Base-by-base conservation (phyloP, 371 early-diverging fungal genomes). In the Encephalitozoon intestinalis region DNA sequence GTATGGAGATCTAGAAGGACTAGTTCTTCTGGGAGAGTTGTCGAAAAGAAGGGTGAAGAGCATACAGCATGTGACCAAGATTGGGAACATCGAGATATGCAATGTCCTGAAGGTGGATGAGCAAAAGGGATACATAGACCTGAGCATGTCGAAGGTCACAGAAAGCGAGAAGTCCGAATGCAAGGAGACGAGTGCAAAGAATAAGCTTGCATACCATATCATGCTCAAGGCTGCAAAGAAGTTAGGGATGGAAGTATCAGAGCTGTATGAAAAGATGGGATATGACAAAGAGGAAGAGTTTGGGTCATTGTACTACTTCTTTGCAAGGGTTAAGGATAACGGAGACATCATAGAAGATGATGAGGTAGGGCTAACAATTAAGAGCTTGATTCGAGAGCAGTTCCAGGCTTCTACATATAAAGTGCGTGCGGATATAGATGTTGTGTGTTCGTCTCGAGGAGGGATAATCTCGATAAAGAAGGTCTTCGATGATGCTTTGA, bases 71-170 rank as follows among this genome's bases (percentile, higher is more conserved):
- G 86, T 95, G 70, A 92, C 96, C 80, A 90, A 96, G 70, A 92
- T 97, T 34, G 97, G 96, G 46, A 88, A 90, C 80, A 91, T 92
- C 79, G 97, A 97, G 85, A 93, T 95, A 49, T 95, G 92, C 63
- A 91, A 92, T 66, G 97, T 97, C 51, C 87, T 94, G 82, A 88
- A 95, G 81, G 97, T 98, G 12, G 99, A 98, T 86, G 90, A 92
- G 86, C 95, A 94, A 82, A 97, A 96, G 87, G 96, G 97, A 52
- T 96, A 96, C 87, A 96, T 97, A 84, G 99, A 98, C 87, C 84
- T 98, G 78, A 94, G 94, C 34, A 95, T 96, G 88, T 90, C 94
- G 83, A 89, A 93, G 81, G 96, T 95, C 37, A 89, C 91, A n/a
- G 89, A 92, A n/a, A 94, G 94, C 81, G 96, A 97, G 80, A 89